Percentiles rank a stretch among this genome's conserved stretches.
phyloP scores from a whole-genome alignment of 805 yeast species.

The Deakozyma indianensis region DNA sequence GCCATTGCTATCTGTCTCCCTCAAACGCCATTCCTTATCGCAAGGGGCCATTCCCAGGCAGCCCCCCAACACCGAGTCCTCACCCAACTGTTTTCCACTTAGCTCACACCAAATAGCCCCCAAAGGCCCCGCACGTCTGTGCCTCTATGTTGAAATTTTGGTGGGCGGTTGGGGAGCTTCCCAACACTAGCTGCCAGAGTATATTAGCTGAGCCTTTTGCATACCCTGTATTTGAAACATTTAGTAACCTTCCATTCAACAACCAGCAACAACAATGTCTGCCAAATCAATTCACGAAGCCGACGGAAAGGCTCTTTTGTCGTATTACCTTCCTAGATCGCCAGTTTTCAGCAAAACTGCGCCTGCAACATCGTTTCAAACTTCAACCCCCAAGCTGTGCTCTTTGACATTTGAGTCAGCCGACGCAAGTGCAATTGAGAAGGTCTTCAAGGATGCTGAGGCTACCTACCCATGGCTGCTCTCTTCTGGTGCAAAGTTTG shows the following conservation, averaged over 20 bases:
- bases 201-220: too few species aligned
- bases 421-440: conserved; percentile 17
- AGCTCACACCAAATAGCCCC: too few species aligned
- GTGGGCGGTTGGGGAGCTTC: background rate
- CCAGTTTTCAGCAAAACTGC: conserved; percentile 21
- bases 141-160: too few species aligned
- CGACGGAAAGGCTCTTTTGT: conserved; percentile 31
- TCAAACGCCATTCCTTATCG: too few species aligned
- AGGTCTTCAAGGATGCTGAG: conserved; percentile 24
- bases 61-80: too few species aligned
- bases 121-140: too few species aligned
- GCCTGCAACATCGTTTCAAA: conserved; percentile 19
- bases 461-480: conserved; percentile 27
- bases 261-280: too few species aligned
- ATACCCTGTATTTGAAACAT: too few species aligned
- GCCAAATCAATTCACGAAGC: conserved; percentile 33
- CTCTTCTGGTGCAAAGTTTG: conserved; percentile 24
- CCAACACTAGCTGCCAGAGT: background rate
- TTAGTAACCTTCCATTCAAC: too few species aligned
- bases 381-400: conserved; percentile 24
- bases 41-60: too few species aligned
- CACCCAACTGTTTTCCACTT: too few species aligned
- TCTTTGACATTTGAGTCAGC: conserved; percentile 20
- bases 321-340: conserved; percentile 27
- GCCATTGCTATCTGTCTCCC: too few species aligned